Conservation (phyloP, 106 monocot species). For the Chionographis japonica region DNA sequence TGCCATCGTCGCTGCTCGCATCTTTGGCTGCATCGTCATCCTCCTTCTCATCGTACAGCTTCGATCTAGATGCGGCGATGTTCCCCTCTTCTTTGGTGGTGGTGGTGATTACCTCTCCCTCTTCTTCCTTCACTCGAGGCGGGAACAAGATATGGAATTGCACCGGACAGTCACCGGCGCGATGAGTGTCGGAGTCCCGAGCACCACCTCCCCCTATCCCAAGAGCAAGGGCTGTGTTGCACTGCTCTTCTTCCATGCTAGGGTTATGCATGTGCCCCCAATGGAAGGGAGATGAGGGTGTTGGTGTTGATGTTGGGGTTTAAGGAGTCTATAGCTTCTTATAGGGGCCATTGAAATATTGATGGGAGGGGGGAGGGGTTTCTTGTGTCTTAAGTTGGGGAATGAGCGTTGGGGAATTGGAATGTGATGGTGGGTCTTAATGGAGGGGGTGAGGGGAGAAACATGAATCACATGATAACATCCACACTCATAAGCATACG, state of each 20-base stretch:
- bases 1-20: conserved; percentile 1
- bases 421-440: neutral
- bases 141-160: conserved; percentile 25
- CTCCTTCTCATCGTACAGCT: neutral
- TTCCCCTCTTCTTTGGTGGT: neutral
- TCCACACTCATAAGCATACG: neutral
- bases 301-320: too few relatives aligned
- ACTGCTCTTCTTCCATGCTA: conserved; percentile 24
- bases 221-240: conserved; percentile 32
- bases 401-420: neutral
- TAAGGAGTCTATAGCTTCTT: too few relatives aligned
- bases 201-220: conserved; percentile 24
- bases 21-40: neutral
- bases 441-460: conserved; percentile 1
- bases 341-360: neutral
- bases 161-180: neutral
- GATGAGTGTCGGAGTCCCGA: neutral
- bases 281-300: neutral
- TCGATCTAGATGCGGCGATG: neutral
- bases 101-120: neutral
- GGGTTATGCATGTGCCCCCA: neutral
- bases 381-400: too few relatives aligned
- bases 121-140: conserved; percentile 7
- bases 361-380: neutral
- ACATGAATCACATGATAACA: conserved; percentile 1